These are phyloP conservation scores for Lipomyces sp. DNA, from an alignment of 805 yeast species.

Conservation along the genomic window DNA sequence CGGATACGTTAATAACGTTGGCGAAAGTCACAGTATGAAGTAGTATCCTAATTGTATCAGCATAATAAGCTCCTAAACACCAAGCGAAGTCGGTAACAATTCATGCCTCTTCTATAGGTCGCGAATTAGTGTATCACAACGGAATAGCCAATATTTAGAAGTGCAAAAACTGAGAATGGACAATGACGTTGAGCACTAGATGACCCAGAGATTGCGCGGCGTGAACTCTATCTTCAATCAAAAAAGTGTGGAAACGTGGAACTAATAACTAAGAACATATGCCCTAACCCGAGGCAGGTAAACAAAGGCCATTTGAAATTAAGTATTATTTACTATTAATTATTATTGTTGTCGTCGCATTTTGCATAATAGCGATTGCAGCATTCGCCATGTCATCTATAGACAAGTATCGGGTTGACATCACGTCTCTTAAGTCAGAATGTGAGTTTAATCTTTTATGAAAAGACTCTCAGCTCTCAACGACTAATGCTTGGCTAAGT, in stretches of 20 bases:
- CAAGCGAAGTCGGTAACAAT: not conserved
- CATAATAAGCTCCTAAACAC: not conserved
- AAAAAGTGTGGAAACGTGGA: no score
- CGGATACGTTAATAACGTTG: not conserved
- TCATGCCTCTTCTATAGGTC: not conserved
- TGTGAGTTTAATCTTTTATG: not conserved
- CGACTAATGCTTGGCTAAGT: constrained; percentile 6
- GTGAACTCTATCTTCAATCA: no score
- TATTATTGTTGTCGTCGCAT: not conserved
- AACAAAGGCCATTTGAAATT: not conserved
- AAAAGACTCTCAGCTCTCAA: not conserved
- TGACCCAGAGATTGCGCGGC: no score
- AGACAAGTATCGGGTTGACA: constrained; percentile 12
- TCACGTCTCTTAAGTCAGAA: constrained; percentile 7
- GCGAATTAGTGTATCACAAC: not conserved
- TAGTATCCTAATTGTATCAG: not conserved
- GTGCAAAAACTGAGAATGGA: not conserved
- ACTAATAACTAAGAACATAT: no score
- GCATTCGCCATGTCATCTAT: constrained; percentile 7
- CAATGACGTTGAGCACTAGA: no score
- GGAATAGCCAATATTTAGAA: not conserved
- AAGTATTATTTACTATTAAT: no score
- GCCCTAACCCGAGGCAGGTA: not conserved
- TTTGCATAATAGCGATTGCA: not conserved
- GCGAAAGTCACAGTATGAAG: no score